Evolutionary conservation across 2,329 filamentous ascomycete genomes (phyloP).

Genomic region (Chalaropsis ovoidea): DNA sequence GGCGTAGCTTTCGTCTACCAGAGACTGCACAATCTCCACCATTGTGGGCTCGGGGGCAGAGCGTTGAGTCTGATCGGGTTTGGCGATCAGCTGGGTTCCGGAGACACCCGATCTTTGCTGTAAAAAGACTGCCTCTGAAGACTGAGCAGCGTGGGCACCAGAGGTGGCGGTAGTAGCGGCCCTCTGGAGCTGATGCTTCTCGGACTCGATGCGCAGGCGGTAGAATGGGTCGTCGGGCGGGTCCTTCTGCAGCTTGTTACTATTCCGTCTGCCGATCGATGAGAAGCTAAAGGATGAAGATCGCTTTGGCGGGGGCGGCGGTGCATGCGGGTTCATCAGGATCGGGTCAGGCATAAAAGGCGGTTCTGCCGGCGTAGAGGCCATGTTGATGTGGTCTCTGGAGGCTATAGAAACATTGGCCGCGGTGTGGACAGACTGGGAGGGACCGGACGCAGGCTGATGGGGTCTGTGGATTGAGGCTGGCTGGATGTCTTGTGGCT

Average conservation of each 20-base stretch:
- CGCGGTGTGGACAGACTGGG: background rate
- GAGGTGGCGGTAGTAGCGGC: constrained; percentile 15
- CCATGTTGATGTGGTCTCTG: background rate
- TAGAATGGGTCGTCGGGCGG: constrained; percentile 45
- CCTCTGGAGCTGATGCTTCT: constrained; percentile 30
- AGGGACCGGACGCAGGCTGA: background rate
- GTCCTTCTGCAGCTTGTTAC: constrained; percentile 50
- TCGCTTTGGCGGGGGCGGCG: constrained; percentile 30
- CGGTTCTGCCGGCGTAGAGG: background rate
- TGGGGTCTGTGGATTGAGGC: background rate
- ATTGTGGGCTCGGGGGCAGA: constrained; percentile 25
- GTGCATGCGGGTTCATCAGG: constrained; percentile 27
- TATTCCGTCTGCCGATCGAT: constrained; percentile 40
- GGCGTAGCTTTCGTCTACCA: constrained; percentile 20
- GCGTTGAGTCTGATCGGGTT: constrained; percentile 15
- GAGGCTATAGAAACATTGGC: background rate
- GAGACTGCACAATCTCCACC: constrained; percentile 23
- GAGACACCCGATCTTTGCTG: background rate
- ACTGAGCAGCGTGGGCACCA: constrained; percentile 2
- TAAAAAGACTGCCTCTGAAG: background rate
- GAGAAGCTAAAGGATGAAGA: constrained; percentile 32
- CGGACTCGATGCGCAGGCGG: constrained; percentile 36
- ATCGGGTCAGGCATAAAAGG: constrained; percentile 25
- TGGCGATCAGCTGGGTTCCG: background rate
- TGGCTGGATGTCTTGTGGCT: background rate